Evolutionary conservation across 1,139 yeast species (phyloP), one percentile per base, ranked within the genome.

Genomic region (Zygoascus meyerae): DNA sequence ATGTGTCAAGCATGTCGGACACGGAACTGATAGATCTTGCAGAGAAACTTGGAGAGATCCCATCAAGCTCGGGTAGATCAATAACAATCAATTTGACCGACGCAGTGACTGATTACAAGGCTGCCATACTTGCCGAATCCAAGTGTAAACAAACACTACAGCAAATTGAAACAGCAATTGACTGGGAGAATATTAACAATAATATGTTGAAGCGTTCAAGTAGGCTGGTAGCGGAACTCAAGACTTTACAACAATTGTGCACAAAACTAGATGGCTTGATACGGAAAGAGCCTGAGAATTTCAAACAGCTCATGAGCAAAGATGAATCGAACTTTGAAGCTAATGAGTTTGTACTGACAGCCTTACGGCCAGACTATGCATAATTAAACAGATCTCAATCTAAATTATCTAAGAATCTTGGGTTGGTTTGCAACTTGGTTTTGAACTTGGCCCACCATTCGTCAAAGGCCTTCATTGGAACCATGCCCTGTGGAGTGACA

Each of bases 371-470:
- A 10, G 41, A 37, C 12, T 35, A 34, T 42, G 40, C 38, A 28
- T 42, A 33, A 40, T 34, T 18, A 11, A 12, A 33, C 21, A 28
- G 10, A 17, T 26, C 5, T 15, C 10, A 38, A 12, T 30, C 60
- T 12, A 64, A 60, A 42, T 69, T 70, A 52, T 86, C 86, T 44
- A 92, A 67, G 60, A 87, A 92, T 48, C 77, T 78, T 1, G 97
- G 97, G 62, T 94, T 94, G 53, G 82, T 82, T 14, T 78, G 74
- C 48, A 92, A 61, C 60, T 84, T 82, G 11, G 77, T 68, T 63
- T 78, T 84, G 68, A 92, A 94, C 66, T 89, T 92, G 53, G 77
- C 81, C 97, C 98, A 90, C 99, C 99, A 92, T 34, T 79, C 83
- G 63, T 92, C 95, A 60, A 92, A 90, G 41, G 83, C 86, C 60